phyloP scores from a whole-genome alignment of 2,329 filamentous ascomycete species.

The Stagonosporopsis rhizophila region DNA sequence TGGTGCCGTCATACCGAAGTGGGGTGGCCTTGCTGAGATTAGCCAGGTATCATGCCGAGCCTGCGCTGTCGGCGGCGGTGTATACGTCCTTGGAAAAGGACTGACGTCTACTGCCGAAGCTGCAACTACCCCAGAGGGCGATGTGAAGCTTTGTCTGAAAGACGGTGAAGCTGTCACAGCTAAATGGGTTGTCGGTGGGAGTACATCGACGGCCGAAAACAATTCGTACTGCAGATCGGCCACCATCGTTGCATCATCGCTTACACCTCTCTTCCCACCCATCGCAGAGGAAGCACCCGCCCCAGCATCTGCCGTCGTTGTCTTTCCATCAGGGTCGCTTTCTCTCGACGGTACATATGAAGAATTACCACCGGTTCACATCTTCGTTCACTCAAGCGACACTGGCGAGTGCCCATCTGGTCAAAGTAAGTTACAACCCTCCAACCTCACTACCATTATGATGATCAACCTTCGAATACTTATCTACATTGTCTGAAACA shows the following conservation, averaged over 20 bases:
- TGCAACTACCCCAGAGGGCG: conserved; percentile 14
- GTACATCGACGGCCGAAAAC: conserved; percentile 10
- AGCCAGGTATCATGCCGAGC: conserved; percentile 91
- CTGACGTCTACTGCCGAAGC: conserved; percentile 49
- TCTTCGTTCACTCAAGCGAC: conserved; percentile 82
- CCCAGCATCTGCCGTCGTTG: conserved; percentile 75
- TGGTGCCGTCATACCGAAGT: conserved; percentile 88
- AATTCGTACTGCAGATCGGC: conserved; percentile 65
- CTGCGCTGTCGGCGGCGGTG: conserved; percentile 85
- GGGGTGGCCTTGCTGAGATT: conserved; percentile 88
- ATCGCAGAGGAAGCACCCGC: conserved; percentile 76
- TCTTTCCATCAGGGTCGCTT: conserved; percentile 67
- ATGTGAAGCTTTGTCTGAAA: conserved; percentile 60
- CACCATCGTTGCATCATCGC: conserved; percentile 70
- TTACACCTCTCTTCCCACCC: conserved; percentile 72
- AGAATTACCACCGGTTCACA: conserved; percentile 59
- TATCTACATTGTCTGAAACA: conserved; percentile 99
- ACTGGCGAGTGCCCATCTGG: conserved; percentile 87
- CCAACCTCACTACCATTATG: conserved; percentile 62
- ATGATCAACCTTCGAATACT: conserved; percentile 91
- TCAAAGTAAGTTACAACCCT: conserved; percentile 77
- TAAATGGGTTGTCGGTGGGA: conserved; percentile 60
- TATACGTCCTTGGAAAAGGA: conserved; percentile 84
- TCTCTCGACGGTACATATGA: conserved; percentile 39
- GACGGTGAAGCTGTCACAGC: conserved; percentile 66